phyloP scores from a whole-genome alignment of 768 basidiomycete genomes.

The Lactarius trivialis region DNA sequence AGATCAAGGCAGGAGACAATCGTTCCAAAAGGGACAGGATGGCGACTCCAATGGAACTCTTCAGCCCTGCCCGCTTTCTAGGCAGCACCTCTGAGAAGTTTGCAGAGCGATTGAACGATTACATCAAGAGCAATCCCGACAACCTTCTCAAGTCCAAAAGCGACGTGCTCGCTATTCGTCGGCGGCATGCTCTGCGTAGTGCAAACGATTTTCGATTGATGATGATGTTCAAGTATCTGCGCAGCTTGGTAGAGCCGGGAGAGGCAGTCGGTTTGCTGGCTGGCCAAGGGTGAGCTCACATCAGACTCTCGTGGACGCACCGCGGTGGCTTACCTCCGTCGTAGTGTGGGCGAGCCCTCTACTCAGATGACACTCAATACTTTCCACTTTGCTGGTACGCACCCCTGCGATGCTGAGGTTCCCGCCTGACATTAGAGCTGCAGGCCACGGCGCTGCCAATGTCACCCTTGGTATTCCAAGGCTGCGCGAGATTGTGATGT shows the following conservation, averaged over 20 bases:
- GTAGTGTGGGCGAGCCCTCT: slow-evolving; percentile 94
- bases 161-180: slow-evolving; percentile 36
- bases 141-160: slow-evolving; percentile 40
- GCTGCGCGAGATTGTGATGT: slow-evolving; percentile 98
- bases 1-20: slow-evolving; percentile 35
- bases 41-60: slow-evolving; percentile 67
- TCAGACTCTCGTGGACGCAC: background rate
- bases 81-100: slow-evolving; percentile 93
- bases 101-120: slow-evolving; percentile 70
- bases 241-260: slow-evolving; percentile 91
- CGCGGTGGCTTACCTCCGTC: slow-evolving; percentile 1
- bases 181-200: slow-evolving; percentile 42
- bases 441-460: slow-evolving; percentile 97
- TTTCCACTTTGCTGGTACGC: slow-evolving; percentile 94
- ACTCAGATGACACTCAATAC: slow-evolving; percentile 99
- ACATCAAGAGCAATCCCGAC: slow-evolving; percentile 69
- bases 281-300: slow-evolving; percentile 87
- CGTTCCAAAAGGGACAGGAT: slow-evolving; percentile 52
- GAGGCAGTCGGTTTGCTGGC: slow-evolving; percentile 97
- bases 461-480: slow-evolving; percentile 99
- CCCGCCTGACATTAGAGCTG: slow-evolving; percentile 10
- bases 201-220: slow-evolving; percentile 64
- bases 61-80: slow-evolving; percentile 70
- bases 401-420: background rate
- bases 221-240: slow-evolving; percentile 91